phyloP scores from a whole-genome alignment of 768 basidiomycete species.

The Gymnopilus junonius region DNA sequence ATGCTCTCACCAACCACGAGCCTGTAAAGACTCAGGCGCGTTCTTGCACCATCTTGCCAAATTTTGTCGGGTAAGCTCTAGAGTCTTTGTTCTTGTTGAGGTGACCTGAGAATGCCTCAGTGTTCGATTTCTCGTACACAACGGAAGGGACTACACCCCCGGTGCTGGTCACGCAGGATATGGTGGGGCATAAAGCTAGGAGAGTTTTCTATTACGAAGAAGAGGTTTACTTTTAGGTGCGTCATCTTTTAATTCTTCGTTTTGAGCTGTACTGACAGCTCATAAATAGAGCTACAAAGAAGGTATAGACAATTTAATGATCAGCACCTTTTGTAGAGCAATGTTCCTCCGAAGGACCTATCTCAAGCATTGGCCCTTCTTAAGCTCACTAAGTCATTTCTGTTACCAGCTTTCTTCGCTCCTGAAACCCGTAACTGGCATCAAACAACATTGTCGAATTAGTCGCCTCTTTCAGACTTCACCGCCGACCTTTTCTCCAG shows the following conservation, averaged over 20 bases:
- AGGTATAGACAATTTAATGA: conserved; percentile 14
- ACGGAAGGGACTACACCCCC: conserved; percentile 91
- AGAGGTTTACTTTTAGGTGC: conserved; percentile 84
- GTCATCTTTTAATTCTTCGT: conserved; percentile 33
- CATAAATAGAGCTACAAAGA: conserved; percentile 20
- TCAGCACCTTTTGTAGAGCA: neutral
- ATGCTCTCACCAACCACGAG: conserved; percentile 80
- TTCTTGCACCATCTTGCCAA: conserved; percentile 91
- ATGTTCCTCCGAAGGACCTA: neutral
- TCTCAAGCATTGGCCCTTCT: neutral
- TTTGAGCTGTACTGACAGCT: neutral
- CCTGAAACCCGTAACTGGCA: too few relatives aligned
- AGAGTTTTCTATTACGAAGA: conserved; percentile 91
- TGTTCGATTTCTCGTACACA: conserved; percentile 90
- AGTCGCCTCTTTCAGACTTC: too few relatives aligned
- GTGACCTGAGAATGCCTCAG: conserved; percentile 39
- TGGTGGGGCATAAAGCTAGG: conserved; percentile 99
- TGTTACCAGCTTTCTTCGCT: too few relatives aligned
- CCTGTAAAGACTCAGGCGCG: conserved; percentile 89
- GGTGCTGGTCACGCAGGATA: conserved; percentile 89
- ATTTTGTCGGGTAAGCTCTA: conserved; percentile 85
- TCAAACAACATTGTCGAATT: too few relatives aligned
- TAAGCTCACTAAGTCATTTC: too few relatives aligned
- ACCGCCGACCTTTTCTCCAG: neutral
- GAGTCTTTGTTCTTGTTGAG: neutral